Evolutionary conservation across 192 early-diverging fungal genomes (phyloP).

Genomic region (Cladochytrium replicatum): DNA sequence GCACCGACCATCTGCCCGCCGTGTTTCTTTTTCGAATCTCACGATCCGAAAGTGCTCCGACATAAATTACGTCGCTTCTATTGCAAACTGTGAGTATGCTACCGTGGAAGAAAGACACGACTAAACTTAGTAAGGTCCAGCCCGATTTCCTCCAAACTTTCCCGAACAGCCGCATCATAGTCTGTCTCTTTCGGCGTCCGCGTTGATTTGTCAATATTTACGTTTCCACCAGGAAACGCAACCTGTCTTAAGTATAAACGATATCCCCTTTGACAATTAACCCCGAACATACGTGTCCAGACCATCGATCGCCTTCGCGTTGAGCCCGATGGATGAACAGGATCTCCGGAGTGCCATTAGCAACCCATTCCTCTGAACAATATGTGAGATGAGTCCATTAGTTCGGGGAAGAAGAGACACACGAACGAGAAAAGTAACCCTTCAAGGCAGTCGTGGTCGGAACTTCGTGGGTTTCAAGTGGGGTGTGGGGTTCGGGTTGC

Average conservation of each 20-base stretch:
- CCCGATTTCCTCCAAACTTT: conserved; percentile 20
- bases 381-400: too few species aligned
- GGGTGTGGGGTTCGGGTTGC: too few species aligned
- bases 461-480: too few species aligned
- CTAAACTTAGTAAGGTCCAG: conserved; percentile 7
- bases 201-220: too few species aligned
- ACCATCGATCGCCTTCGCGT: conserved; percentile 14
- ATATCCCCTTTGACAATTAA: not conserved
- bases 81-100: not conserved
- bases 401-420: too few species aligned
- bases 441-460: too few species aligned
- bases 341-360: conserved; percentile 9
- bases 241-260: conserved; percentile 8
- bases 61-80: not conserved
- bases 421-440: too few species aligned
- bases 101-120: not conserved
- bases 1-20: not conserved
- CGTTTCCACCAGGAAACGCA: conserved; percentile 25
- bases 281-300: conserved; percentile 15
- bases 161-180: conserved; percentile 16
- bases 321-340: conserved; percentile 15
- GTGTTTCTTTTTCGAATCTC: conserved; percentile 2
- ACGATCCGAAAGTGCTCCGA: conserved; percentile 19
- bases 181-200: conserved; percentile 19
- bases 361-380: conserved; percentile 14